A percentile compares a stretch with the other conserved stretches of the same genome.
Conservation (phyloP, 345 rosid species). For the Eutrema heterophyllum region DNA sequence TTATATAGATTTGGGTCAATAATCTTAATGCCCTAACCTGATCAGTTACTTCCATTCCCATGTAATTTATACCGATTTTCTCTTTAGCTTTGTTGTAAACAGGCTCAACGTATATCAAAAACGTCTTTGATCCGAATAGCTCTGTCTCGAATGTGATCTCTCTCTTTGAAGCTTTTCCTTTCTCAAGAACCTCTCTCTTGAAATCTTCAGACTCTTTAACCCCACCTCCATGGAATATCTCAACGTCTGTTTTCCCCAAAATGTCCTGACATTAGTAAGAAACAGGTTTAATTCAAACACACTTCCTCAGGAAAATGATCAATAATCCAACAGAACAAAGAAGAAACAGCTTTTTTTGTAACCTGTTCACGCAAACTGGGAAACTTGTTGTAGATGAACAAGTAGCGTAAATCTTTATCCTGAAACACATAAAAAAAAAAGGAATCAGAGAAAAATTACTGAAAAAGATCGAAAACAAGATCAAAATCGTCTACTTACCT, state of each 20-base stretch:
- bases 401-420: conserved; percentile 86
- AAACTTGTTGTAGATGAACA: conserved; percentile 89
- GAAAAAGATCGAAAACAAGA: not conserved
- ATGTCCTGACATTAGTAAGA: conserved; percentile 53
- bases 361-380: conserved; percentile 85
- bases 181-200: conserved; percentile 87
- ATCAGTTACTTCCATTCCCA: conserved; percentile 98
- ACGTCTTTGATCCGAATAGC: conserved; percentile 79
- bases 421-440: conserved; percentile 28
- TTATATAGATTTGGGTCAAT: not conserved
- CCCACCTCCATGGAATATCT: conserved; percentile 85
- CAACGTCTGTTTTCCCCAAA: conserved; percentile 83
- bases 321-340: not conserved
- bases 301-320: not conserved
- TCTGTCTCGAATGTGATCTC: conserved; percentile 88
- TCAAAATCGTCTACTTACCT: conserved; percentile 35
- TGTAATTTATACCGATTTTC: conserved; percentile 85
- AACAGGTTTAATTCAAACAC: not conserved
- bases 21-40: conserved; percentile 47
- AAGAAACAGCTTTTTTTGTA: not conserved
- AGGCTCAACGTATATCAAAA: conserved; percentile 85
- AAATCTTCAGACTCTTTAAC: conserved; percentile 94
- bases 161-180: conserved; percentile 83
- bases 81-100: conserved; percentile 82
- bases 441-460: conserved; percentile 3